Evolutionary conservation across 2,329 filamentous ascomycete species (phyloP).

Genomic region (Zasmidium citrigriseum): DNA sequence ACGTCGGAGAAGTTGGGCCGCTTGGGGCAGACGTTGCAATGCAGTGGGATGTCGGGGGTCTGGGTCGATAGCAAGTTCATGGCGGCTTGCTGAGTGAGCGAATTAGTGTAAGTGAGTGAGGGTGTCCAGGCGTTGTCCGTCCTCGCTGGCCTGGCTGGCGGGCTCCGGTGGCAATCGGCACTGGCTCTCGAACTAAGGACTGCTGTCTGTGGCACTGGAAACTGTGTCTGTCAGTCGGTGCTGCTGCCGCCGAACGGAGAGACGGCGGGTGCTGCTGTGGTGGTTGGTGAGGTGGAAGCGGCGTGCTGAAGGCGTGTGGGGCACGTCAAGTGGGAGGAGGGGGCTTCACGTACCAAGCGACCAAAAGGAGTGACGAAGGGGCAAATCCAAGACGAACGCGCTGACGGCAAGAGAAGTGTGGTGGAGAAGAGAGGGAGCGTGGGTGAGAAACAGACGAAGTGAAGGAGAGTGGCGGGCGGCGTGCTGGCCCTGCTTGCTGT

Average conservation of each 20-base stretch:
- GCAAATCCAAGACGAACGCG: slow-evolving; percentile 21
- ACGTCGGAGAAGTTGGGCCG: slow-evolving; percentile 82
- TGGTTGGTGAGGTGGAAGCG: slow-evolving; percentile 4
- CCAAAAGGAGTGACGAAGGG: slow-evolving; percentile 30
- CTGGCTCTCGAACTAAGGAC: neutral
- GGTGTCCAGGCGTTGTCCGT: slow-evolving; percentile 2
- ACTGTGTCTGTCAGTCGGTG: slow-evolving; percentile 3
- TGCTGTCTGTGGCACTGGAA: neutral
- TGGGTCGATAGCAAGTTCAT: slow-evolving; percentile 37
- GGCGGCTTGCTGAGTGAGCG: neutral
- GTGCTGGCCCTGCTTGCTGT: neutral
- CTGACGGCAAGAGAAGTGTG: slow-evolving; percentile 12
- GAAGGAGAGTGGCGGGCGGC: neutral
- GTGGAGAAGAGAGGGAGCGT: slow-evolving; percentile 17
- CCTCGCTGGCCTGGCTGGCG: neutral
- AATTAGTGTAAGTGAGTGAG: slow-evolving; percentile 3
- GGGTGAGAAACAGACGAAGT: slow-evolving; percentile 5
- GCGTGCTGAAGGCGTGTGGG: slow-evolving; percentile 1
- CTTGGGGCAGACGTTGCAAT: slow-evolving; percentile 82
- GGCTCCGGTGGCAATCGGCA: neutral
- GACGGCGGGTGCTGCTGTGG: neutral
- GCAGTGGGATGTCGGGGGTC: slow-evolving; percentile 61
- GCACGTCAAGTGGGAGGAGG: neutral
- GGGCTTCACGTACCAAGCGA: slow-evolving; percentile 1
- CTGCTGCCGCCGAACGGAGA: neutral